Conservation (phyloP, 1,284 basidiomycete species). For the Fomitopsis betulina region DNA sequence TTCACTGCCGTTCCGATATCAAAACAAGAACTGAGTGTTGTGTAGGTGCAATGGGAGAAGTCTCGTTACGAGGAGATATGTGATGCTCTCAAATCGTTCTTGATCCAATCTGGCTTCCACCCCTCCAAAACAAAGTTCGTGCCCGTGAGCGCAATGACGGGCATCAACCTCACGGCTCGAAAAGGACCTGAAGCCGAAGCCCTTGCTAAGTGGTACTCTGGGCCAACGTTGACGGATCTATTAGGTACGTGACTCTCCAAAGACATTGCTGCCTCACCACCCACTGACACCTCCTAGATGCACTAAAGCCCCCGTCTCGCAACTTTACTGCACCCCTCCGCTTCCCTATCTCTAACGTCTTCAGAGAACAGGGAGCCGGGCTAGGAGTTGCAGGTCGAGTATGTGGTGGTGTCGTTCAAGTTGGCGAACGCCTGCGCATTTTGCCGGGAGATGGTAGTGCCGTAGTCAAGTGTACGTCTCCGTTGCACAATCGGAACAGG, state of each 20-base stretch:
- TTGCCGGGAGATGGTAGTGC: slow-evolving; percentile 92
- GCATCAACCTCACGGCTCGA: slow-evolving; percentile 74
- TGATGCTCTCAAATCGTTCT: slow-evolving; percentile 72
- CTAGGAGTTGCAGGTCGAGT: slow-evolving; percentile 85
- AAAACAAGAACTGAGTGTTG: background rate
- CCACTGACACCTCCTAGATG: slow-evolving; percentile 44
- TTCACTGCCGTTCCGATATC: background rate
- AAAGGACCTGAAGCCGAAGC: slow-evolving; percentile 43
- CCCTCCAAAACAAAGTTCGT: slow-evolving; percentile 78
- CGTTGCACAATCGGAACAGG: background rate
- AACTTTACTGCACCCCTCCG: slow-evolving; percentile 78
- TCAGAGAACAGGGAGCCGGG: slow-evolving; percentile 83
- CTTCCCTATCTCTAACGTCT: slow-evolving; percentile 93
- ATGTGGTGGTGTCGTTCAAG: slow-evolving; percentile 85
- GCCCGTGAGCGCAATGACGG: slow-evolving; percentile 88
- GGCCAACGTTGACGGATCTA: slow-evolving; percentile 80
- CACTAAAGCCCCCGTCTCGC: slow-evolving; percentile 76
- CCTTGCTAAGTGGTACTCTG: slow-evolving; percentile 78
- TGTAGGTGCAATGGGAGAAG: slow-evolving; percentile 79
- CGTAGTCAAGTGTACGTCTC: slow-evolving; percentile 67
- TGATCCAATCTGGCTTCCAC: slow-evolving; percentile 85
- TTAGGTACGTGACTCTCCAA: slow-evolving; percentile 49
- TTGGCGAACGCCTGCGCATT: slow-evolving; percentile 84
- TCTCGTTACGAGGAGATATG: slow-evolving; percentile 86
- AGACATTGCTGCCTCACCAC: background rate